Evolutionary conservation across 1,139 yeast genomes (phyloP), one percentile per base, ranked within the genome.

Genomic region (Candida albicans): DNA sequence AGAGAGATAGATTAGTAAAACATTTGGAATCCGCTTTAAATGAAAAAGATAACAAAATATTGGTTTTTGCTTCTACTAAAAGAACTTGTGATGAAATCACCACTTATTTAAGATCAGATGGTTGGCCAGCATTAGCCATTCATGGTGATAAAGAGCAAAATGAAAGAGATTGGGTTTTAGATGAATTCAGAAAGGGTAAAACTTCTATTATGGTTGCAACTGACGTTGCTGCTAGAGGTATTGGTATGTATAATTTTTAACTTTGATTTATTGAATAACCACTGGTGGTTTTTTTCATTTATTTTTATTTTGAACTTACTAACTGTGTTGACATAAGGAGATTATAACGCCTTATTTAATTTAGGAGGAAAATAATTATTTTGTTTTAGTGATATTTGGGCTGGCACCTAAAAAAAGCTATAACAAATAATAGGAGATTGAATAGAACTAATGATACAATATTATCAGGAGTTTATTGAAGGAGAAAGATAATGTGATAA

Each of bases 141-240:
- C 99, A 93, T 67, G 99, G 99, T 76, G 99, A 95, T 71, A 93
- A 93, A 72, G 90, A 87, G 60, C 99, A 93, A 76, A 81, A 84
- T 64, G 99, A 93, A 73, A 91, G 99, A 79, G 99, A 93, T 72
- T 93, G 98, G 98, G 99, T 93, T 56, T 77, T 93, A 70, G 79
- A 75, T 56, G 96, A 93, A 71, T 93, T 93, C 77, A 87, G 86
- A 78, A 66, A 82, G 49, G 98, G 98, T 56, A 86, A 84, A 66
- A 83, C 95, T 45, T 96, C 97, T 54, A 86, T 93, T 62, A 90
- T 93, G 98, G 96, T 91, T 65, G 99, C 99, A 52, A 93, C 99
- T 56, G 99, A 93, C 71, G 99, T 93, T 68, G 99, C 99, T 50
- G 96, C 99, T 55, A 89, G 99, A 81, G 99, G 99, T 83, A 91